Evolutionary conservation across 805 yeast genomes (phyloP), one percentile per base, ranked within the genome.

Genomic region (Candida vartiovaarae): DNA sequence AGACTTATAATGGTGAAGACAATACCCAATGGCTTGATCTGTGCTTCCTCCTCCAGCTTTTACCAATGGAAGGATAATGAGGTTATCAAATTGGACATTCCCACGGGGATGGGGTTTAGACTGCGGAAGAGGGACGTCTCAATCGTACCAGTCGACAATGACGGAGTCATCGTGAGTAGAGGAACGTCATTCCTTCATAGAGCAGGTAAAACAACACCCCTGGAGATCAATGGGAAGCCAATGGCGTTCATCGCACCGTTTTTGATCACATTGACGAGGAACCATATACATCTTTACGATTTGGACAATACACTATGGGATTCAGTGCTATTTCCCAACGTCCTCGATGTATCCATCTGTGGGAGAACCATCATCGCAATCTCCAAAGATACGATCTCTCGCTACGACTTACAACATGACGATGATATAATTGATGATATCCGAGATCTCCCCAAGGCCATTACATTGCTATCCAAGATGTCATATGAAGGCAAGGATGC

Each of bases 381-480:
- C 20, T 32, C 47, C 3, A 45, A 43, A 23, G 42, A 38, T 24
- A 40, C 42, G 10, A 20, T 46, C n/a, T 29, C 37, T 26, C 23
- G 36, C 6, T 43, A 28, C 24, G 33, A 33, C 3, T 27, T 49
- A 8, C 15, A 27, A 3, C 24, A 35, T 2, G 40, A 34, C 5
- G 46, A 42, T 6, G 47, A 43, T 3, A 46, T 49, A 33, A 25
- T 46, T 10, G 30, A 37, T 32, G 40, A 47, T 2, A 39, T 50
- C 5, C 23, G 34, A 20, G 42, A 27, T 9, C 9, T 38, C 1
- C 36, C 36, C 1, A 25, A 46, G 3, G 40, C 80, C 0, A 73
- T 77, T 15, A 55, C 62, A 9, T 50, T 78, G 20, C 56, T 72
- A 5, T 50, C 55, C 29, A 66, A 65, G 40, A 51, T 69, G 36